Conservation (phyloP, 2,329 filamentous ascomycete species). For the Aspergillus ustus region DNA sequence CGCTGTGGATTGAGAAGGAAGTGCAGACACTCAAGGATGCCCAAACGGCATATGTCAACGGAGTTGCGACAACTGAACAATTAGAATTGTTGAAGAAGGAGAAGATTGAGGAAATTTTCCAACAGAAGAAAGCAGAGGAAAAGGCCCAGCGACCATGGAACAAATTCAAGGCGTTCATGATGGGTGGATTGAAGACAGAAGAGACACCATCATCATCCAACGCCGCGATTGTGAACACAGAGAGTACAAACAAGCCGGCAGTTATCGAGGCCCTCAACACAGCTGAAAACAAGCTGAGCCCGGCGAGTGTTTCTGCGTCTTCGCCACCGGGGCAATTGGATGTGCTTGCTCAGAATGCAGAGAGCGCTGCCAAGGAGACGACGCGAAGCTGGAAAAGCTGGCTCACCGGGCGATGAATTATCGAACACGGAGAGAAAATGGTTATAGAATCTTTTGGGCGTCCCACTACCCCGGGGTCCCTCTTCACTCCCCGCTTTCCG, state of each 20-base stretch:
- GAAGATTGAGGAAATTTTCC: constrained; percentile 47
- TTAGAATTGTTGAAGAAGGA: constrained; percentile 51
- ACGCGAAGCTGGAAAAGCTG: constrained; percentile 46
- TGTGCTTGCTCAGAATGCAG: constrained; percentile 41
- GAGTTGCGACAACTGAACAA: constrained; percentile 46
- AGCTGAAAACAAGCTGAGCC: constrained; percentile 37
- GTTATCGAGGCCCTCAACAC: constrained; percentile 43
- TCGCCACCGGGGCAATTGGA: constrained; percentile 36
- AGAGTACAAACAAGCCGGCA: constrained; percentile 27
- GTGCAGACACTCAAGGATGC: constrained; percentile 48
- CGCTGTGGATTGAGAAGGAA: constrained; percentile 62
- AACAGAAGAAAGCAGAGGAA: constrained; percentile 45
- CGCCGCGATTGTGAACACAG: constrained; percentile 15
- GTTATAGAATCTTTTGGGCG: neutral
- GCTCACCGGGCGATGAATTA: constrained; percentile 42
- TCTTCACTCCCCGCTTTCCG: neutral
- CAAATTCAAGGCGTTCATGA: constrained; percentile 43
- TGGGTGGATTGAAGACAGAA: constrained; percentile 44
- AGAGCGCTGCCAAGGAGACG: constrained; percentile 40
- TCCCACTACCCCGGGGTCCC: neutral
- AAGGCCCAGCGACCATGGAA: constrained; percentile 45
- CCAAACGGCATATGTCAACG: constrained; percentile 45
- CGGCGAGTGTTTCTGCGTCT: constrained; percentile 25
- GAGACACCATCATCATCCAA: constrained; percentile 26
- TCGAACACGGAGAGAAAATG: constrained; percentile 3